phyloP scores from a whole-genome alignment of 768 basidiomycete genomes.

The Leccinum variicolor region DNA sequence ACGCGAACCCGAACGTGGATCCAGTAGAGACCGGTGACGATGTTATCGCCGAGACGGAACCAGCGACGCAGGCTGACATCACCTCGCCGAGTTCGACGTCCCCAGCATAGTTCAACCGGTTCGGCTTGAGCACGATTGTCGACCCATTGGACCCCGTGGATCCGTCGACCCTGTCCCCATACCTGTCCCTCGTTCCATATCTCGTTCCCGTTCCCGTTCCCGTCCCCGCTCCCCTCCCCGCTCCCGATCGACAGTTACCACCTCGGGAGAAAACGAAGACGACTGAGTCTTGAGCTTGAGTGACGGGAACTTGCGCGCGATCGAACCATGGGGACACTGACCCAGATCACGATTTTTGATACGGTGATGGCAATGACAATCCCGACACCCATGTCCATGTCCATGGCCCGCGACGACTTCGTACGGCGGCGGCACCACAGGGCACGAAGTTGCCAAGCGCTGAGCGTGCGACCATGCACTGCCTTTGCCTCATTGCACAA shows the following conservation, averaged over 20 bases:
- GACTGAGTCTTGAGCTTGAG: no score
- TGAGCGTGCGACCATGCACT: no score
- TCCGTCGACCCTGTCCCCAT: background rate
- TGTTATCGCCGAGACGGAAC: background rate
- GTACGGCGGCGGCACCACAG: background rate
- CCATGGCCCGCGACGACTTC: background rate
- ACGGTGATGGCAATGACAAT: background rate
- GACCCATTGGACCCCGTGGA: background rate
- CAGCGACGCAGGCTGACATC: conserved; percentile 21
- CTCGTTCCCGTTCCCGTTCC: no score
- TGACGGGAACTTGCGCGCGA: no score
- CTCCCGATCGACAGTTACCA: no score
- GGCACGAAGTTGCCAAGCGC: no score
- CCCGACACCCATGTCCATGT: background rate
- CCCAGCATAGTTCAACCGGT: conserved; percentile 23
- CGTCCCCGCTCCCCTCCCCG: no score
- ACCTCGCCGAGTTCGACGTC: conserved; percentile 18
- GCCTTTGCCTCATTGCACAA: no score
- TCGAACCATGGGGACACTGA: background rate
- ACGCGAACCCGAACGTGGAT: background rate
- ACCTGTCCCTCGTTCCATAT: no score
- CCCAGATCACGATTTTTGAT: background rate
- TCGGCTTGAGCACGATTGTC: conserved; percentile 20
- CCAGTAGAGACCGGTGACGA: background rate
- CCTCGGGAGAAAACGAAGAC: no score